Evolutionary conservation across 176 grass and related monocot genomes (phyloP), one percentile per base, ranked within the genome.

Genomic region (Panicum miliaceum): DNA sequence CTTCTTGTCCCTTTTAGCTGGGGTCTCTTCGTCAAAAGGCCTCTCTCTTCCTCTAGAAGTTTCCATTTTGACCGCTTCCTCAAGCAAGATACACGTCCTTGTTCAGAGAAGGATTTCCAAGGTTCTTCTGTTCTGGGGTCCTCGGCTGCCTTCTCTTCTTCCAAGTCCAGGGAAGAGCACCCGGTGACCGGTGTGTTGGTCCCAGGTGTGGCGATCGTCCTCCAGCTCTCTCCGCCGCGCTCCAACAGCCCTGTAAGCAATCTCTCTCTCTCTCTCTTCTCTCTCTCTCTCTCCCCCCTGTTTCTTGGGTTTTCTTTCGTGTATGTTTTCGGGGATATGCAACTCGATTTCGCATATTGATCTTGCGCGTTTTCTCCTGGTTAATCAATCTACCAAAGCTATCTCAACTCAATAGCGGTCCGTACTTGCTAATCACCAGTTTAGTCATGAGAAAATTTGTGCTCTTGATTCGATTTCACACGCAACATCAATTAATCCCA

Each of bases 21-120:
- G 35, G 12, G 46, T 80, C 82, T 57, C 82, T 61, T 52, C 69
- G 69, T 76, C 87, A 81, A 79, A 77, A 5, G 11, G 1, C 19
- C 19, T 19, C 32, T 29, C 29, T 59, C 46, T 51, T 58, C 65
- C 46, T 40, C 69, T 18, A 62, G 23, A 85, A 81, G 68, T 18
- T 67, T 59, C 47, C 40, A 26, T 68, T 59, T 70, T 83, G 84
- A 78, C 74, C 74, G 41, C 48, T 83, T 73, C 84, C 64, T 79
- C 38, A 86, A 86, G 79, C 73, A 83, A 90, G 12, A 25, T 57
- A 51, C 19, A 53, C 50, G 64, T n/a, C 83, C 48, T 40, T 58
- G 62, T n/a, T 70, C 47, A 35, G 51, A 60, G 34, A 85, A 78
- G 20, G 38, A 3, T 78, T 57, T 43, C 25, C 3, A 52, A 11